Evolutionary conservation across 1,139 yeast species (phyloP).

Genomic region (Pichia sp.): DNA sequence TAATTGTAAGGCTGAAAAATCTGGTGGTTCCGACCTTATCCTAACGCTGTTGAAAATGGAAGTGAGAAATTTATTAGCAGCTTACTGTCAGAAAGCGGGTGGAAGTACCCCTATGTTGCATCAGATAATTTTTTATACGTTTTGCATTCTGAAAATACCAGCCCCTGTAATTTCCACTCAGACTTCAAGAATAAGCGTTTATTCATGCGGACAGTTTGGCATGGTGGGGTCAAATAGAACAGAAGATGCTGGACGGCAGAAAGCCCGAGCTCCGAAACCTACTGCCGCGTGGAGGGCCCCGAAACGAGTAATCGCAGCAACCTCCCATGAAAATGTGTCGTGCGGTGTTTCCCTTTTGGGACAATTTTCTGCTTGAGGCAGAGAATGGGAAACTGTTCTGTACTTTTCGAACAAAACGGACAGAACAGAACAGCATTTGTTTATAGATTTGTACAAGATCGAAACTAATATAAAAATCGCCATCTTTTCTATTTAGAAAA

Average conservation of each 20-base stretch:
- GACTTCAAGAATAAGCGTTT: too few relatives aligned
- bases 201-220: too few relatives aligned
- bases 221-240: not conserved
- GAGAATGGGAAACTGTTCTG: not conserved
- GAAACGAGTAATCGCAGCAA: not conserved
- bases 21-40: not conserved
- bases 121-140: too few relatives aligned
- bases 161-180: too few relatives aligned
- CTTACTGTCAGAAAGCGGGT: too few relatives aligned
- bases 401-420: too few relatives aligned
- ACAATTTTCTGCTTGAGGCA: not conserved
- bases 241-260: not conserved
- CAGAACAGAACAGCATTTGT: not conserved
- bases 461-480: too few relatives aligned
- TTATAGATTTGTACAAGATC: too few relatives aligned
- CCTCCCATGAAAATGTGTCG: not conserved
- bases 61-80: too few relatives aligned
- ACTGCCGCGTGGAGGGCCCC: not conserved
- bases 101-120: too few relatives aligned
- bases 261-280: not conserved
- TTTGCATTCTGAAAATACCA: too few relatives aligned
- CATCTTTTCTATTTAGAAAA: too few relatives aligned
- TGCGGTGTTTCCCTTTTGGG: not conserved
- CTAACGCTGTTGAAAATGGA: not conserved
- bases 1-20: conserved; percentile 11